These are phyloP conservation scores for Alectoria sarmentosa DNA, from an alignment of 495 filamentous ascomycete species.

Conservation along the genomic window DNA sequence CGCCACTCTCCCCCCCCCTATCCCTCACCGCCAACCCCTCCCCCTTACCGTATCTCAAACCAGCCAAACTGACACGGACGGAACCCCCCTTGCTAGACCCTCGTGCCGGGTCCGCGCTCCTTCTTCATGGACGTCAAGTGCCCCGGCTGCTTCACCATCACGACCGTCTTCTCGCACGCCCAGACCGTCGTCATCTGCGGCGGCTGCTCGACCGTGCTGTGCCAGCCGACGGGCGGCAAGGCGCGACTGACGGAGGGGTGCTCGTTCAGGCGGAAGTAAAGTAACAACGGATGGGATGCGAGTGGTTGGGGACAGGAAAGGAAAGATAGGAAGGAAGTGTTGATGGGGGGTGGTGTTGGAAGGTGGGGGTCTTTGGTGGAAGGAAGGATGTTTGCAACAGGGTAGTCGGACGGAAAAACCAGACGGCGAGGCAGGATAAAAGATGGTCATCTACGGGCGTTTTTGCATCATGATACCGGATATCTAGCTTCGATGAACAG, in stretches of 20 bases:
- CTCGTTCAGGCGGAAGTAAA: slow-evolving; percentile 99
- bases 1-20: too few relatives aligned
- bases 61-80: slow-evolving; percentile 19
- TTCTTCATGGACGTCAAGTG: slow-evolving; percentile 99
- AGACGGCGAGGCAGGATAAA: background rate
- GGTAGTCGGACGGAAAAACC: background rate
- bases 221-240: slow-evolving; percentile 98
- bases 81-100: slow-evolving; percentile 51
- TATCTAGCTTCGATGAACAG: slow-evolving; percentile 6
- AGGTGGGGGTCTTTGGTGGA: background rate
- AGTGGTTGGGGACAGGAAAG: background rate
- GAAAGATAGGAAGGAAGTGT: background rate
- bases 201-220: slow-evolving; percentile 93
- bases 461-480: slow-evolving; percentile 14
- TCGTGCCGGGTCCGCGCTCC: slow-evolving; percentile 91
- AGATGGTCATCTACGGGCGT: slow-evolving; percentile 1
- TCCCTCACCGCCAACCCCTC: background rate
- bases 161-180: slow-evolving; percentile 99
- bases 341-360: background rate
- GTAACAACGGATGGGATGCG: too few relatives aligned
- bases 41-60: background rate
- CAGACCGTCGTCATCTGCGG: slow-evolving; percentile 99
- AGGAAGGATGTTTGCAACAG: background rate
- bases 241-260: slow-evolving; percentile 96
- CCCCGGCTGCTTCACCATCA: slow-evolving; percentile 99